Percentiles rank a stretch among this genome's conserved stretches.
Evolutionary conservation across 2,329 filamentous ascomycete species (phyloP).

Genomic region (Fusarium nelsonii): DNA sequence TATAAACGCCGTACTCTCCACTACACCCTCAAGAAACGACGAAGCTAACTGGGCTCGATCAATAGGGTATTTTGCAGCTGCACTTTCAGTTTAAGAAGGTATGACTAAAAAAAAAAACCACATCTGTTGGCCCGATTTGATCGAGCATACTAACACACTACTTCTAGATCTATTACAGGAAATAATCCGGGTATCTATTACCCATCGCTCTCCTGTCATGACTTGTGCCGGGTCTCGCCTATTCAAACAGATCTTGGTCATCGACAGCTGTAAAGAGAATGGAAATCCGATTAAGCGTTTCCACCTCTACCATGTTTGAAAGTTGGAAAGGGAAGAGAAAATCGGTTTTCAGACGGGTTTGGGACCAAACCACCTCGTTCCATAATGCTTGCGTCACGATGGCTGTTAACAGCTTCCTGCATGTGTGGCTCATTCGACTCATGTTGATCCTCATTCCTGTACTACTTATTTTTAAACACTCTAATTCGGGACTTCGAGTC

Average conservation of each 20-base stretch:
- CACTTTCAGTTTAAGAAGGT: slow-evolving; percentile 99
- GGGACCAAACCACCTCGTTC: slow-evolving; percentile 23
- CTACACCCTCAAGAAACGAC: slow-evolving; percentile 22
- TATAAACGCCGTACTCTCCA: slow-evolving; percentile 6
- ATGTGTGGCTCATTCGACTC: slow-evolving; percentile 29
- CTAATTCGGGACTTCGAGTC: slow-evolving; percentile 17
- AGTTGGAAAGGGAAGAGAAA: slow-evolving; percentile 15
- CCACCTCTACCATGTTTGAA: slow-evolving; percentile 15
- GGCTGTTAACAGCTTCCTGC: slow-evolving; percentile 40
- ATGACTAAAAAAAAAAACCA: slow-evolving; percentile 44
- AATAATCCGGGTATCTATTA: slow-evolving; percentile 52
- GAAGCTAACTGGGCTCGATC: slow-evolving; percentile 41
- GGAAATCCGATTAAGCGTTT: slow-evolving; percentile 1
- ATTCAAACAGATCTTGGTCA: slow-evolving; percentile 5
- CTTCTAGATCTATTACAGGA: slow-evolving; percentile 67
- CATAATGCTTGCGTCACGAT: slow-evolving; percentile 27
- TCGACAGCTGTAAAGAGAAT: slow-evolving; percentile 9
- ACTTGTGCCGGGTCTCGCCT: slow-evolving; percentile 18
- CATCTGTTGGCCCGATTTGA: slow-evolving; percentile 5
- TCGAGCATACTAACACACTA: slow-evolving; percentile 42
- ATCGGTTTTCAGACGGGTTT: slow-evolving; percentile 27
- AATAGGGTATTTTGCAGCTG: slow-evolving; percentile 89
- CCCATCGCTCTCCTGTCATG: not conserved
- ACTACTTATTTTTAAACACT: slow-evolving; percentile 29
- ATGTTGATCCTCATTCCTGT: slow-evolving; percentile 39